These are phyloP conservation scores for Hymenoscyphus infarciens DNA, from an alignment of 2,329 filamentous ascomycete species.

Conservation along the genomic window DNA sequence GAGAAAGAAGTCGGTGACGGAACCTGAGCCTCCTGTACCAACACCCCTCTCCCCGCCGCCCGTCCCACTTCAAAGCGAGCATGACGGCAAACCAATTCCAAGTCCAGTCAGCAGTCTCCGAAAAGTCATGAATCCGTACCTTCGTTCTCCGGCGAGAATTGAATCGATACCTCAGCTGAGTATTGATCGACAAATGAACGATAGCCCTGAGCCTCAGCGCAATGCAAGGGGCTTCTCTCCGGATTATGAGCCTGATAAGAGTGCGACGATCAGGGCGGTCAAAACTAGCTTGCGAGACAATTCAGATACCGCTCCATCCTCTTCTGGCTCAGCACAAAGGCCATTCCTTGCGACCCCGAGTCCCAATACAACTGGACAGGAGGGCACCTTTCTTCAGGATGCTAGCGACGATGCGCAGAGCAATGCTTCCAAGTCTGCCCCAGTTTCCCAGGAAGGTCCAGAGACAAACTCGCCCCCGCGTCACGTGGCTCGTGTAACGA, in stretches of 20 bases:
- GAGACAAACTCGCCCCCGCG: constrained; percentile 13
- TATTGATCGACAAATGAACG: constrained; percentile 26
- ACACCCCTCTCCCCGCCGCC: constrained; percentile 48
- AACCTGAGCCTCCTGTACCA: constrained; percentile 51
- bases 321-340: constrained; percentile 17
- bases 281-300: constrained; percentile 42
- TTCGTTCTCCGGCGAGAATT: constrained; percentile 39
- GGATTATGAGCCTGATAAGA: constrained; percentile 69
- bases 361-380: constrained; percentile 12
- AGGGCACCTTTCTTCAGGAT: constrained; percentile 49
- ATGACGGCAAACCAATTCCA: constrained; percentile 26
- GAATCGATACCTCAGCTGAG: constrained; percentile 23
- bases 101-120: constrained; percentile 78
- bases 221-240: constrained; percentile 63
- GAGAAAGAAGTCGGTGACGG: constrained; percentile 83
- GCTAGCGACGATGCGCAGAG: constrained; percentile 45
- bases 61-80: constrained; percentile 30
- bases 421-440: constrained; percentile 24
- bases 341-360: constrained; percentile 18
- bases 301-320: constrained; percentile 16
- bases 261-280: constrained; percentile 67
- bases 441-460: constrained; percentile 12
- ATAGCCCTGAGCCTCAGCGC: constrained; percentile 24
- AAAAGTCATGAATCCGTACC: constrained; percentile 82
- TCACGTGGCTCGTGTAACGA: constrained; percentile 10